Evolutionary conservation across 2,329 filamentous ascomycete genomes (phyloP).

Genomic region (Phialophora expanda): DNA sequence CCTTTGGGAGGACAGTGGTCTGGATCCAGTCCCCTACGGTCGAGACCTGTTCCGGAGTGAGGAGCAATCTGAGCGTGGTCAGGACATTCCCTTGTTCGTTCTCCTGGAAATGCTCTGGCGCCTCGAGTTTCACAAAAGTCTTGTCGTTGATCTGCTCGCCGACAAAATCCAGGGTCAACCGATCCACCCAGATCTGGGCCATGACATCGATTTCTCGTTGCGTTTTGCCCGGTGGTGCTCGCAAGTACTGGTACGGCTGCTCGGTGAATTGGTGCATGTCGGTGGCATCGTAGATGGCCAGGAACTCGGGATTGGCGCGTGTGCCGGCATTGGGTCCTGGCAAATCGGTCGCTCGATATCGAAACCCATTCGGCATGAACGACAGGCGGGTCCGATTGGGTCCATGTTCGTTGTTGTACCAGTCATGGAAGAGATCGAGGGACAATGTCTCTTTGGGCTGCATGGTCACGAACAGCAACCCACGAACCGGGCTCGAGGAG

Average conservation of each 20-base stretch:
- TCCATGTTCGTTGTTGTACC: conserved; percentile 94
- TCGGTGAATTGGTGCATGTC: conserved; percentile 73
- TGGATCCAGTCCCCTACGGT: conserved; percentile 11
- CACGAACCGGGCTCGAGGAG: conserved; percentile 51
- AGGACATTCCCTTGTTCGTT: conserved; percentile 66
- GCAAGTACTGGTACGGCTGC: conserved; percentile 67
- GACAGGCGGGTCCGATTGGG: conserved; percentile 77
- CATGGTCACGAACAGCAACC: conserved; percentile 86
- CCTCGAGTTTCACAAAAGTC: conserved; percentile 55
- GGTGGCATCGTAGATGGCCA: conserved; percentile 47
- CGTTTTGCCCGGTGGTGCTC: conserved; percentile 57
- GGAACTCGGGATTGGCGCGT: conserved; percentile 49
- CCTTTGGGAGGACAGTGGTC: conserved; percentile 12
- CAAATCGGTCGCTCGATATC: conserved; percentile 73
- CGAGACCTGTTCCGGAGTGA: conserved; percentile 43
- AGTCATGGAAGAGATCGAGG: conserved; percentile 73
- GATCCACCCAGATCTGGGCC: conserved; percentile 70
- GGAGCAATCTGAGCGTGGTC: conserved; percentile 64
- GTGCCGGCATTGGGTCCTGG: conserved; percentile 21
- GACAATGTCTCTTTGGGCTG: conserved; percentile 58
- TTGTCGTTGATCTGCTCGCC: conserved; percentile 58
- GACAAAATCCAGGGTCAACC: conserved; percentile 72
- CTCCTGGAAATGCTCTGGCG: conserved; percentile 64
- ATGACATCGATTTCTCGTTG: conserved; percentile 66
- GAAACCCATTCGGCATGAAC: conserved; percentile 76